Evolutionary conservation across 768 basidiomycete genomes (phyloP).

Genomic region (Tricholoma matsutake): DNA sequence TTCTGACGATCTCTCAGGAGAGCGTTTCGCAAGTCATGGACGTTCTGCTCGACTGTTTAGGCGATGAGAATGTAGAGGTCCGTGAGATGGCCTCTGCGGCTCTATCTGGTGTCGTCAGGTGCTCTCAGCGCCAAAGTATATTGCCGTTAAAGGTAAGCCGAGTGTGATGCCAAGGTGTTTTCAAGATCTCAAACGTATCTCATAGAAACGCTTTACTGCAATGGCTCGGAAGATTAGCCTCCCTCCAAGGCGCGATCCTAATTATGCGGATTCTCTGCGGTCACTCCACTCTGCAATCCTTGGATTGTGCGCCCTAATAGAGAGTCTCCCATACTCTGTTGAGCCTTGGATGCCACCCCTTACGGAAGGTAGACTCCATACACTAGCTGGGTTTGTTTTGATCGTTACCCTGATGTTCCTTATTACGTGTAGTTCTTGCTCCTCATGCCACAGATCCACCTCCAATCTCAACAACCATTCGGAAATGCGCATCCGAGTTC

Average conservation of each 20-base stretch:
- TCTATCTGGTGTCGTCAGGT: constrained; percentile 82
- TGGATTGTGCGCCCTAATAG: constrained; percentile 85
- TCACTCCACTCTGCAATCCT: constrained; percentile 86
- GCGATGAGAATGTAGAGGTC: constrained; percentile 91
- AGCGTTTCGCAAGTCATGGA: constrained; percentile 76
- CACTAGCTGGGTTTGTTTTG: constrained; percentile 1
- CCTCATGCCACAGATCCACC: constrained; percentile 81
- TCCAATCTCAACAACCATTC: constrained; percentile 87
- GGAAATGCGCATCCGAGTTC: constrained; percentile 81
- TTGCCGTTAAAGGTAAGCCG: constrained; percentile 70
- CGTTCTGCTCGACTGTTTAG: constrained; percentile 76
- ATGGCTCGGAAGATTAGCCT: constrained; percentile 59
- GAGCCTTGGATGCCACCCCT: constrained; percentile 87
- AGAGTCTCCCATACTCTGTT: constrained; percentile 93
- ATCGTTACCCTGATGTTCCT: constrained; percentile 9
- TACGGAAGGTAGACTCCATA: constrained; percentile 56
- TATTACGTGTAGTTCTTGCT: constrained; percentile 54
- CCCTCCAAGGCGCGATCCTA: constrained; percentile 64
- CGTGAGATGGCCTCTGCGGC: constrained; percentile 88
- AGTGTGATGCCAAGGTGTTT: constrained; percentile 3
- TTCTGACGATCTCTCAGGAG: constrained; percentile 67
- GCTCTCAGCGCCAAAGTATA: constrained; percentile 87
- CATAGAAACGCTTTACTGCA: constrained; percentile 76
- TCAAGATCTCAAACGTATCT: constrained; percentile 8
- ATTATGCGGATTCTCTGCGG: constrained; percentile 70